Evolutionary conservation across 768 basidiomycete species (phyloP).

Genomic region (Trichaptum fuscoviolaceum): DNA sequence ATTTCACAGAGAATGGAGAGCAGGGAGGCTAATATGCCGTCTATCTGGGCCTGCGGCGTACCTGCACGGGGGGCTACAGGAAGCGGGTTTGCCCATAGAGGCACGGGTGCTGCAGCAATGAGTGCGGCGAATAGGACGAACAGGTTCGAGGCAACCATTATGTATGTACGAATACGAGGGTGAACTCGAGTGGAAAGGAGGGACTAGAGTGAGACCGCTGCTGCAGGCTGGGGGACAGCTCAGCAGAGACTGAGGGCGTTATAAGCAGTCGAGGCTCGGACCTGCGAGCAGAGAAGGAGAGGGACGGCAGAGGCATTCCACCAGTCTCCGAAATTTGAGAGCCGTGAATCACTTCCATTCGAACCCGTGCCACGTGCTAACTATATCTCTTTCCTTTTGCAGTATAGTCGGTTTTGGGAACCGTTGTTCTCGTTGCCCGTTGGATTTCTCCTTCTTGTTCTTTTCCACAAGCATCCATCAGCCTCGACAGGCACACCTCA

Average conservation of each 20-base stretch:
- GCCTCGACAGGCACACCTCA: neutral
- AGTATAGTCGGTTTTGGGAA: neutral
- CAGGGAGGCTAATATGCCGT: conserved; percentile 8
- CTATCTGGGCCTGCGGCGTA: neutral
- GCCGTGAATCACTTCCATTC: neutral
- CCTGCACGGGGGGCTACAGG: conserved; percentile 6
- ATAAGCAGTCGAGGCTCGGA: conserved; percentile 11
- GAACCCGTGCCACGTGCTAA: neutral
- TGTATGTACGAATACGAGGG: neutral
- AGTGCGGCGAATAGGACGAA: conserved; percentile 30
- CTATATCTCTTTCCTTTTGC: neutral
- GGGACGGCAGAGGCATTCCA: neutral
- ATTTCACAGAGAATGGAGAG: conserved; percentile 6
- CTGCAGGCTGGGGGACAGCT: conserved; percentile 12
- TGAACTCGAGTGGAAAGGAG: conserved; percentile 1
- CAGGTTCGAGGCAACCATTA: neutral
- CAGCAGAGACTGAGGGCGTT: conserved; percentile 11
- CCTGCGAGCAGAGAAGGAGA: conserved; percentile 17
- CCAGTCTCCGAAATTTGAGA: neutral
- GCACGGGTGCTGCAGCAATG: conserved; percentile 28
- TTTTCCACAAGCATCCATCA: neutral
- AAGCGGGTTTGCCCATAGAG: conserved; percentile 29
- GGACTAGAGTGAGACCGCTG: conserved; percentile 1
- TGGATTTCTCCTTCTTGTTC: neutral
- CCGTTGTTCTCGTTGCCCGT: neutral